Base-by-base conservation (phyloP, 148 eudicot species). In the Rhododendron williamsianum region DNA sequence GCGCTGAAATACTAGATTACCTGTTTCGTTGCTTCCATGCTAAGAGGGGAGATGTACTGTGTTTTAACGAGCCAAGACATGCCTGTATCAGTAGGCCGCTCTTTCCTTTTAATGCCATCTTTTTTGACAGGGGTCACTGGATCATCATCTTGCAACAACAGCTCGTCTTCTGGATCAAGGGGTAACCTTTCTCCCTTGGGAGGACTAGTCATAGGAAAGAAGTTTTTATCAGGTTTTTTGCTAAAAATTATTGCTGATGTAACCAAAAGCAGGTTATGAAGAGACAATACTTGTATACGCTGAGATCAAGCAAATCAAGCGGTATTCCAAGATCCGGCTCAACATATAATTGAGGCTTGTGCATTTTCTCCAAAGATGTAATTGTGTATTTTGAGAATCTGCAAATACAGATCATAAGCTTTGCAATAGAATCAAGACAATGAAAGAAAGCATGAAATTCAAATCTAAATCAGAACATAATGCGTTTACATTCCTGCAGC, bases 251-350 rank as follows among this genome's bases (percentile, higher is more conserved):
- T 54, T 41, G 78, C 71, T 48, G 43, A 51, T 43, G 74, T 49
- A 73, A 86, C 23, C 73, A 43, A 80, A 84, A 73, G 60, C 49
- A 54, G 81, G 84, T 36, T 27, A 73, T 84, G 76, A 67, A 48
- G 88, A 89, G 84, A 82, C 15, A 76, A 78, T 94, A 97, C 98
- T 92, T 94, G 98, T 95, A 97, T 23, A 95, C 94, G 86, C 99
- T 95, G 87, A 97, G 95, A 90, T 97, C 99, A 90, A 97, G 99
- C 82, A 97, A 95, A 89, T 97, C 99, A 86, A 97, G 96, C 0
- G 99, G 98, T 87, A 97, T 97, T 90, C 99, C 99, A 87, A 97
- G 98, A 91, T 97, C 98, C 67, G 93, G 94, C 88, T 97, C 98
- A 54, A 94, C 94, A 86, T 97, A 90, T 81, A 97, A 87, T 82